Percentiles rank a stretch among this genome's conserved stretches.
Conservation (phyloP, 768 basidiomycete genomes). For the button mushroom (Agaricus bisporus) region DNA sequence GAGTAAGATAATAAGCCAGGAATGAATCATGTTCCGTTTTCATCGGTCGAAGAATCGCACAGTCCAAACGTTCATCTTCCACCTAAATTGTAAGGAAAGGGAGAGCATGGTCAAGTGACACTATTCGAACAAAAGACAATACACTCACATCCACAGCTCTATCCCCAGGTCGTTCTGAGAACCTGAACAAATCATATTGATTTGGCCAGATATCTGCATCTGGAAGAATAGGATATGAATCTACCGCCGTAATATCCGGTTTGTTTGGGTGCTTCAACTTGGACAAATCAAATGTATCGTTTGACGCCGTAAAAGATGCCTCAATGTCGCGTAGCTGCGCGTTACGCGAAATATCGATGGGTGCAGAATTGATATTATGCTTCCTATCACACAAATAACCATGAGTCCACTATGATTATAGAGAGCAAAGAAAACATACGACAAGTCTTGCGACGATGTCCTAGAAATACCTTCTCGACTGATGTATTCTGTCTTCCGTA, state of each 20-base stretch:
- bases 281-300: conserved; percentile 53
- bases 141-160: conserved; percentile 54
- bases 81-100: conserved; percentile 30
- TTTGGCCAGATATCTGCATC: conserved; percentile 87
- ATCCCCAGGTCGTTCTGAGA: conserved; percentile 84
- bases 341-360: conserved; percentile 65
- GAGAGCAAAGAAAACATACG: conserved; percentile 33
- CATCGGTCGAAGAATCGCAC: conserved; percentile 83
- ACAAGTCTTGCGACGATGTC: conserved; percentile 37
- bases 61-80: conserved; percentile 77
- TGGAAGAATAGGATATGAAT: conserved; percentile 78
- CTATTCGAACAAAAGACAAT: background rate
- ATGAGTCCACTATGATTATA: background rate
- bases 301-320: conserved; percentile 61
- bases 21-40: conserved; percentile 86
- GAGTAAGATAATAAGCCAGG: conserved; percentile 78
- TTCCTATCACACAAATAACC: conserved; percentile 29
- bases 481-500: conserved; percentile 89
- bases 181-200: conserved; percentile 81
- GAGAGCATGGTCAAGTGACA: background rate
- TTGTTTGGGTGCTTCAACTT: conserved; percentile 75
- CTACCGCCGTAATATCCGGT: conserved; percentile 64
- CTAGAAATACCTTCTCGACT: conserved; percentile 49
- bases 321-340: conserved; percentile 80
- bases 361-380: conserved; percentile 31